Base-by-base conservation (phyloP, 805 yeast species). In the Myxozyma mucilagina region DNA sequence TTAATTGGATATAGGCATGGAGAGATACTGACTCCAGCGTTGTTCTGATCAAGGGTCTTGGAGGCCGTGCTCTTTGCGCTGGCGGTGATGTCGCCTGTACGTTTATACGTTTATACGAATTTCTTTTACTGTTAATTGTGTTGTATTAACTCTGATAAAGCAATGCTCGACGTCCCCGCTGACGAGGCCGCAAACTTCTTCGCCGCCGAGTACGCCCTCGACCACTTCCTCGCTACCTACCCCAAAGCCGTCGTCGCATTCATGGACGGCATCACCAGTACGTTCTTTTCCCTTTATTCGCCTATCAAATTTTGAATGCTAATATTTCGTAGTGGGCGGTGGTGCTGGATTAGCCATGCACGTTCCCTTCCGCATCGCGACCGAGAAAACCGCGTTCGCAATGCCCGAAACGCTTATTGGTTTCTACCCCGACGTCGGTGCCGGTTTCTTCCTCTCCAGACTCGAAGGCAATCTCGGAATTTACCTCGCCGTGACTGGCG, bases 341-440 rank as follows among this genome's bases (percentile, higher is more conserved):
- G 98, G 98, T 68, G 96, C 91, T 47, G 98, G 99, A 4, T 77
- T 94, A 48, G 81, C 93, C 0, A 87, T 90, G 45, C 98, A 94
- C 75, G 87, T 90, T 11, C 93, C 97, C 2, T 93, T 93, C 79
- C 84, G 98, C 71, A 78, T 94, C 42, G 96, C 96, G n/a, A 89
- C 97, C 45, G 97, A 93, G 69, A 82, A 83, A 69, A 92, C 98
- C 10, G 82, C 86, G 72, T 82, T 91, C 77, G 97, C 98, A 64
- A 94, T 94, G 99, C 98, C 99, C 8, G 98, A 94, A 76, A 88
- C 96, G 80, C 91, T 89, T 70, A 94, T 94, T 73, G 99, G 99
- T 0, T 90, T 90, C 74, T 89, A 90, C 76, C 96, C 96, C 20
- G 99, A 94, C 74, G 98, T 94, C 11, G 99, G 97, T 47, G 87